phyloP scores from a whole-genome alignment of 2,329 filamentous ascomycete species.

The Colletotrichum musae region DNA sequence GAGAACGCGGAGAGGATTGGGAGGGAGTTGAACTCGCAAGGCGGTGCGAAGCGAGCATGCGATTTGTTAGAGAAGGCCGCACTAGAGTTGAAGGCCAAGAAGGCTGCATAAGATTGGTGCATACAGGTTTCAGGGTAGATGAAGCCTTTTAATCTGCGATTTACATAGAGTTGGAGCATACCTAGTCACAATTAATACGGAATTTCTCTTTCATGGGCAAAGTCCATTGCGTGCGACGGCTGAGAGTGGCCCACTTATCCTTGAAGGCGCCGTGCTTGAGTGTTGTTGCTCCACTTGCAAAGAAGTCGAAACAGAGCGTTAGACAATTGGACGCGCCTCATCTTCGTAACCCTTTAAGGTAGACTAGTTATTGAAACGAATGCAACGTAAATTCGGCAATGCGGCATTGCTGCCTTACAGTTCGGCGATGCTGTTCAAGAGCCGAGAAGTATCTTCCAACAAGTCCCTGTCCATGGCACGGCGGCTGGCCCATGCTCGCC shows the following conservation, averaged over 20 bases:
- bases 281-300: no score
- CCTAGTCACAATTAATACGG: no score
- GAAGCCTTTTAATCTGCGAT: no score
- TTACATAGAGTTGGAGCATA: not conserved
- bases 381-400: not conserved
- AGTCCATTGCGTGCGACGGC: no score
- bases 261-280: no score
- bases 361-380: not conserved
- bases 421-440: not conserved
- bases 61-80: constrained; percentile 48
- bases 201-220: no score
- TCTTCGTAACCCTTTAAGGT: no score
- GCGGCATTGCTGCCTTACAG: not conserved
- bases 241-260: no score
- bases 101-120: not conserved
- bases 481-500: constrained; percentile 15
- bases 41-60: constrained; percentile 46
- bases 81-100: not conserved
- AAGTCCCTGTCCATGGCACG: not conserved
- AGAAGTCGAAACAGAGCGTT: no score
- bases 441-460: not conserved
- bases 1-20: constrained; percentile 45
- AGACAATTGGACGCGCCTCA: no score
- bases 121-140: not conserved
- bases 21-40: constrained; percentile 47